A percentile compares a stretch with the other conserved stretches of the same genome.
These are phyloP conservation scores for Sonneratia caseolaris DNA, from an alignment of 345 rosid genomes.

Conservation along the genomic window DNA sequence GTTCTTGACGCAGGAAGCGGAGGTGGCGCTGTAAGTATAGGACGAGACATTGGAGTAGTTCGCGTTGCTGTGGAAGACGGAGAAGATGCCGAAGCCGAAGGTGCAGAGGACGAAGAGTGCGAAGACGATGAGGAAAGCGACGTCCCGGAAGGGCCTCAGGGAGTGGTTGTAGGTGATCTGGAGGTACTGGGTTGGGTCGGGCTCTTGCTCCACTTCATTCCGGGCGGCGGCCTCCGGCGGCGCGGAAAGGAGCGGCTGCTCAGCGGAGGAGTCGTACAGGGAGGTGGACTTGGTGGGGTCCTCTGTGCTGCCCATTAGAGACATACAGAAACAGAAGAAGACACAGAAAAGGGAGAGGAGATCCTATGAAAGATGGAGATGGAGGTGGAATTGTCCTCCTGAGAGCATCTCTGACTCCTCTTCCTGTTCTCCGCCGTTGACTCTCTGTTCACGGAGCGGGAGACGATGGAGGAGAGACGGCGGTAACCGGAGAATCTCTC, in stretches of 20 bases:
- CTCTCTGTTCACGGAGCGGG: not conserved
- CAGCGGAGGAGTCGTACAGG: slow-evolving; percentile 10
- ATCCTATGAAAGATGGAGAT: not conserved
- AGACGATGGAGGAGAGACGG: not conserved
- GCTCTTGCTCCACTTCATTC: not conserved
- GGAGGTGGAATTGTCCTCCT: not conserved
- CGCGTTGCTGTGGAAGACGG: slow-evolving; percentile 43
- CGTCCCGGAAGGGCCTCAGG: not conserved
- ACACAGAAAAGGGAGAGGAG: not conserved
- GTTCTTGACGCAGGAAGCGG: slow-evolving; percentile 45
- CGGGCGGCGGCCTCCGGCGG: slow-evolving; percentile 26
- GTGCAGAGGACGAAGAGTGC: too few species aligned
- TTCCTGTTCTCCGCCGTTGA: not conserved
- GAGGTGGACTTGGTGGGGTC: slow-evolving; percentile 22
- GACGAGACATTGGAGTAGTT: slow-evolving; percentile 40
- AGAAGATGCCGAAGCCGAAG: slow-evolving; percentile 55
- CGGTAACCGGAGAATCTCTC: not conserved
- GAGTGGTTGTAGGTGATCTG: slow-evolving; percentile 47
- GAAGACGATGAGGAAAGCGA: slow-evolving; percentile 4
- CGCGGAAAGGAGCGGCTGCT: slow-evolving; percentile 65
- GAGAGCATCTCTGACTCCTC: not conserved
- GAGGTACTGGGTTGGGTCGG: slow-evolving; percentile 68
- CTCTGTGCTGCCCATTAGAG: slow-evolving; percentile 31
- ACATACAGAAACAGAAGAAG: not conserved
- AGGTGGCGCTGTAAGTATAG: slow-evolving; percentile 38